phyloP scores from a whole-genome alignment of 2,329 filamentous ascomycete species.

The Leptographium radiaticola region DNA sequence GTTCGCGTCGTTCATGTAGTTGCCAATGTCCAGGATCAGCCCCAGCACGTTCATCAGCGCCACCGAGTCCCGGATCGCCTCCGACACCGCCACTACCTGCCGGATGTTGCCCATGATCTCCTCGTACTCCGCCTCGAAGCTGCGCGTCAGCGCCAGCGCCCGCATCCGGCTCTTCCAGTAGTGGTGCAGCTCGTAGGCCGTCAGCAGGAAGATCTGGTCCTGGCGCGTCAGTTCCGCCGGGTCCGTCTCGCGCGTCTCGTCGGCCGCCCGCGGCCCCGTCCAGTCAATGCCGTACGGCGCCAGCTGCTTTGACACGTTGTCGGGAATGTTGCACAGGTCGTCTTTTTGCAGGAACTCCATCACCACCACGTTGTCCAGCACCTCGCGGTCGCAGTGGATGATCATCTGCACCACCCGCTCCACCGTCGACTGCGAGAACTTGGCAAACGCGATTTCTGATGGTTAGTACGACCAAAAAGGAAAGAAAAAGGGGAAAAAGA shows the following conservation, averaged over 20 bases:
- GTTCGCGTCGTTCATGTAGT: conserved; percentile 99
- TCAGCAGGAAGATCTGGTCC: conserved; percentile 90
- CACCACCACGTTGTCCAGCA: conserved; percentile 78
- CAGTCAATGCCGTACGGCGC: conserved; percentile 94
- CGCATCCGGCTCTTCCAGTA: conserved; percentile 99
- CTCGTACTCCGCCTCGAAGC: conserved; percentile 79
- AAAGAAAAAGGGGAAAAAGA: no score
- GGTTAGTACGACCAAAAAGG: no score
- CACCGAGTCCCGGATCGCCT: conserved; percentile 81
- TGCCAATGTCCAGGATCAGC: conserved; percentile 92
- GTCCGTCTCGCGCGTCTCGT: conserved; percentile 70
- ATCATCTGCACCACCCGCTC: conserved; percentile 87
- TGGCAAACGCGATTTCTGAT: conserved; percentile 75
- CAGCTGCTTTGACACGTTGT: conserved; percentile 83
- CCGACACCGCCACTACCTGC: conserved; percentile 75
- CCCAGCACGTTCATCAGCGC: conserved; percentile 92
- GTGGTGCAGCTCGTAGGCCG: conserved; percentile 86
- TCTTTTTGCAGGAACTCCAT: conserved; percentile 96
- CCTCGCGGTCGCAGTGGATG: conserved; percentile 83
- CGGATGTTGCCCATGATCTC: conserved; percentile 77
- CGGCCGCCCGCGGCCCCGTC: conserved; percentile 74
- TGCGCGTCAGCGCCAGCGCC: conserved; percentile 71
- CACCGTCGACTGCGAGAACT: conserved; percentile 73
- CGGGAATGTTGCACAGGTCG: conserved; percentile 81
- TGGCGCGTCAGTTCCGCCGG: conserved; percentile 80